Percentiles rank a stretch among this genome's conserved stretches.
Conservation (phyloP, 768 basidiomycete species). For the Rhizopogon salebrosus region DNA sequence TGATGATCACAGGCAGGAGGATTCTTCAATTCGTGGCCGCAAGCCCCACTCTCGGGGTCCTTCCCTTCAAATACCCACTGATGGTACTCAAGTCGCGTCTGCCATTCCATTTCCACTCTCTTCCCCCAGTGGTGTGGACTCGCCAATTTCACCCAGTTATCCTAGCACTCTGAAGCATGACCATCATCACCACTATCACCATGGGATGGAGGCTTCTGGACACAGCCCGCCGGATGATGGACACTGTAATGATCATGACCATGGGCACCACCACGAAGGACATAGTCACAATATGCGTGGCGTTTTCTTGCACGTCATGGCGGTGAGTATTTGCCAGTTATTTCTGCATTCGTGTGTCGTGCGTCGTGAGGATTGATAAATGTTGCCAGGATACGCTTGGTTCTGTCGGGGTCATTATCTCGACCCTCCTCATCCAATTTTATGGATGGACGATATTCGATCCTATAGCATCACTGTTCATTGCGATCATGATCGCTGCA, state of each 20-base stretch:
- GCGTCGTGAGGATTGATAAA: conserved; percentile 6
- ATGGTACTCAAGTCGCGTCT: conserved; percentile 15
- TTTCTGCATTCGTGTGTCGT: neutral
- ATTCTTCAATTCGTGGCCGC: conserved; percentile 20
- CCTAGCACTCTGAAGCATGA: conserved; percentile 44
- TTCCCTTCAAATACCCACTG: conserved; percentile 33
- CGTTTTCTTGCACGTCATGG: conserved; percentile 96
- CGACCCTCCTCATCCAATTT: conserved; percentile 89
- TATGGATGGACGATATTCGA: conserved; percentile 99
- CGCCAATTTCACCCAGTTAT: conserved; percentile 66
- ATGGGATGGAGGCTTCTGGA: conserved; percentile 8
- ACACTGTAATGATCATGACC: conserved; percentile 48
- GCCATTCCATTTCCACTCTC: conserved; percentile 20
- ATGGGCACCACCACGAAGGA: conserved; percentile 61
- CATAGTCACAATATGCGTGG: conserved; percentile 99
- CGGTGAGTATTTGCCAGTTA: conserved; percentile 45
- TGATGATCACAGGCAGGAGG: neutral
- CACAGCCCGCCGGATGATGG: conserved; percentile 27
- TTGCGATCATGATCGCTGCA: conserved; percentile 90
- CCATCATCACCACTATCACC: conserved; percentile 32
- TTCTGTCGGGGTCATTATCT: conserved; percentile 96
- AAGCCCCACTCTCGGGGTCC: conserved; percentile 36
- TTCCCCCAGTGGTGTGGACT: conserved; percentile 24
- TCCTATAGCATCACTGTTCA: conserved; percentile 95
- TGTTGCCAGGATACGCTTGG: conserved; percentile 79